Percentiles rank a stretch among this genome's conserved stretches.
These are phyloP conservation scores for Telopea speciosissima DNA, from an alignment of 177 flowering plant genomes.

Conservation along the genomic window DNA sequence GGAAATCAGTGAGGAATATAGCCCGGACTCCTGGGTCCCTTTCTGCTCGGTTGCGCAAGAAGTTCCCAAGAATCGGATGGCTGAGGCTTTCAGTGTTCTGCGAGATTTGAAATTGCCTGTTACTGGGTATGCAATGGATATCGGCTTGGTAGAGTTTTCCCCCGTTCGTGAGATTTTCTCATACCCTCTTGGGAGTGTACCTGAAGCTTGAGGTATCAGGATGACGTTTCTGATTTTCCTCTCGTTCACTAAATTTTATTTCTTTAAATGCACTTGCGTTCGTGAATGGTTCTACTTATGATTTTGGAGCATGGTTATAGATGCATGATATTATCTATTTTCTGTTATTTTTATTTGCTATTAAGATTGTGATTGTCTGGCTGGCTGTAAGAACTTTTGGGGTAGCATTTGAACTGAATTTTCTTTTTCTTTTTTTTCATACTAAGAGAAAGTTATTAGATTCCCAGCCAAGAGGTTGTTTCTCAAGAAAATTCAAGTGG, in stretches of 20 bases:
- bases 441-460: background rate
- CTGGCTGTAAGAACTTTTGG: background rate
- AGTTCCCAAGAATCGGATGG: conserved; percentile 53
- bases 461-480: background rate
- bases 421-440: no score
- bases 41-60: conserved; percentile 60
- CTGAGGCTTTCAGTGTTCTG: conserved; percentile 57
- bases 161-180: conserved; percentile 65
- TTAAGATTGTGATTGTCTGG: background rate
- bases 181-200: conserved; percentile 41
- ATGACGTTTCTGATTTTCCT: background rate
- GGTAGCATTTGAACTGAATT: background rate
- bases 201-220: conserved; percentile 33
- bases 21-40: conserved; percentile 60
- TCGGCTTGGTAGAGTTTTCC: conserved; percentile 66
- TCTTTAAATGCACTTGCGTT: background rate
- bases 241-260: background rate
- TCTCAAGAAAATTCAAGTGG: background rate
- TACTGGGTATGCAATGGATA: conserved; percentile 60
- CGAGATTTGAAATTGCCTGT: conserved; percentile 72
- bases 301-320: background rate
- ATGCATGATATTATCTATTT: background rate
- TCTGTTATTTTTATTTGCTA: background rate
- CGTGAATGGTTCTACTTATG: background rate
- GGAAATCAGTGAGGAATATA: conserved; percentile 52